phyloP scores from a whole-genome alignment of 2,329 filamentous ascomycete genomes.

The Bipolaris bicolor region DNA sequence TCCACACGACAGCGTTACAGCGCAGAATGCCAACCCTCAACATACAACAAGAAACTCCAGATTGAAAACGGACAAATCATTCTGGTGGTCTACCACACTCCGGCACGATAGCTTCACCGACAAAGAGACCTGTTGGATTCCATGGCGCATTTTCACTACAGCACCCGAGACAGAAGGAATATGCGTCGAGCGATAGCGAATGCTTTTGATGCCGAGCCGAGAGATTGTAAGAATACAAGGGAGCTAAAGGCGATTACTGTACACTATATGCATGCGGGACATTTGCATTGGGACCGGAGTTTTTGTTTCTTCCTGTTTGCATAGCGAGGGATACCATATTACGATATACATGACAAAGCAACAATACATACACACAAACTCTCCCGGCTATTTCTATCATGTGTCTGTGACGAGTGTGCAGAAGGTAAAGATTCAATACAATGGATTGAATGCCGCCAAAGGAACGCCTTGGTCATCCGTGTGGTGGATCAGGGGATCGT shows the following conservation, averaged over 20 bases:
- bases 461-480: neutral
- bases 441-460: neutral
- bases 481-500: conserved; percentile 5
- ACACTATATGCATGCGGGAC: neutral
- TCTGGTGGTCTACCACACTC: neutral
- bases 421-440: neutral
- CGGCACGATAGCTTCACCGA: neutral
- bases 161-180: neutral
- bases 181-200: neutral
- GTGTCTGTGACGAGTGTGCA: neutral
- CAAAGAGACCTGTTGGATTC: neutral
- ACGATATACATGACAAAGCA: conserved; percentile 5
- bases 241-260: neutral
- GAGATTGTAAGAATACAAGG: neutral
- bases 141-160: neutral
- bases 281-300: conserved; percentile 6
- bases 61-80: neutral
- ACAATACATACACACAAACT: neutral
- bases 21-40: neutral
- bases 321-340: neutral
- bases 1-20: neutral
- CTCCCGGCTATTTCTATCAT: too few species aligned
- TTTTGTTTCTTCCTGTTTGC: neutral
- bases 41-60: neutral
- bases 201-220: neutral